phyloP scores from a whole-genome alignment of 2,329 filamentous ascomycete genomes.

The Hypoxylon sp. region DNA sequence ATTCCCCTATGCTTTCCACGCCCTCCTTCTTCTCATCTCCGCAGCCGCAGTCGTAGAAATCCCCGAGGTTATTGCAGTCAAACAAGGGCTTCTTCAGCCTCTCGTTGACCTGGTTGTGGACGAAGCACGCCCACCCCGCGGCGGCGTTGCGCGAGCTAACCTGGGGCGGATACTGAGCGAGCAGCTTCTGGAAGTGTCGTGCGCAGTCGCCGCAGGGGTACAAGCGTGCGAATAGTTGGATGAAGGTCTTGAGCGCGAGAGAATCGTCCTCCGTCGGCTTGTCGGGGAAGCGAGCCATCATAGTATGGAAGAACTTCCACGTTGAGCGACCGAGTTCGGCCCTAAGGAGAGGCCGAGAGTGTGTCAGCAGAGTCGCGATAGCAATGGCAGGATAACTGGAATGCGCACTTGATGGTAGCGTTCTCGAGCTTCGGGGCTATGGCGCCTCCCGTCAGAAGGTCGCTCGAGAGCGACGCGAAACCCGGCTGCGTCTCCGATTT shows the following conservation, averaged over 20 bases:
- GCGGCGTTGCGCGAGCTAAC: constrained; percentile 69
- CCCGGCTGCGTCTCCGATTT: constrained; percentile 46
- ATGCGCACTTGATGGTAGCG: constrained; percentile 74
- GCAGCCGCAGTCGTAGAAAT: constrained; percentile 76
- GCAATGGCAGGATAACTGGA: constrained; percentile 14
- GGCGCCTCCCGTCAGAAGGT: constrained; percentile 69
- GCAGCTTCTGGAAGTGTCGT: constrained; percentile 68
- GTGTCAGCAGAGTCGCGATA: neutral
- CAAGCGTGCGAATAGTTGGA: constrained; percentile 71
- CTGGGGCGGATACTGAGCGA: constrained; percentile 70
- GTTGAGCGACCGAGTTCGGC: constrained; percentile 72
- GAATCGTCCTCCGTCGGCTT: constrained; percentile 69
- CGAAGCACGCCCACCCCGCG: constrained; percentile 72
- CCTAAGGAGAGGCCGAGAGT: constrained; percentile 45
- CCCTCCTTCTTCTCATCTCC: constrained; percentile 65
- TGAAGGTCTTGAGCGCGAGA: constrained; percentile 68
- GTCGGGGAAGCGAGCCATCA: constrained; percentile 74
- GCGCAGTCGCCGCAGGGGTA: constrained; percentile 77
- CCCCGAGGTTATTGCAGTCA: constrained; percentile 72
- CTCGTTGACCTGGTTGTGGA: constrained; percentile 73
- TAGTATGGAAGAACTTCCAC: constrained; percentile 76
- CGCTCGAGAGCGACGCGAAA: constrained; percentile 53
- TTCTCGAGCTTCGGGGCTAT: constrained; percentile 86
- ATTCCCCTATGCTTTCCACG: constrained; percentile 35
- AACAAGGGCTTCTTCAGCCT: constrained; percentile 68